A percentile compares a stretch with the other conserved stretches of the same genome.
Evolutionary conservation across 2,329 filamentous ascomycete species (phyloP).

Genomic region (Pleoardoris graminearum): DNA sequence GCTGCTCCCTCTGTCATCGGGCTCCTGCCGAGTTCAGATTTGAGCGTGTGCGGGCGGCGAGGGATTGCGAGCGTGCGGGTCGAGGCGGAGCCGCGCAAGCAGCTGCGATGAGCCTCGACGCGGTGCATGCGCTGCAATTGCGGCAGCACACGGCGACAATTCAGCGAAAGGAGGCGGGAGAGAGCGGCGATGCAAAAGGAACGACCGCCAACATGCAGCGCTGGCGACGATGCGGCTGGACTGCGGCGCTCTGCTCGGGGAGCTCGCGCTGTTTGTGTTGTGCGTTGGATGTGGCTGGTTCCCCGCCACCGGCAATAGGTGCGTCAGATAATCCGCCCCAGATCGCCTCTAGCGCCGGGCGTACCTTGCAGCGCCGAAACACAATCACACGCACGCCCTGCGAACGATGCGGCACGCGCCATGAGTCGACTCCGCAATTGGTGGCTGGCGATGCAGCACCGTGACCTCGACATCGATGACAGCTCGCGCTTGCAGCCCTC

Average conservation of each 20-base stretch:
- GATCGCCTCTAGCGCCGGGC: conserved; percentile 5
- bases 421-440: neutral
- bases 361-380: conserved; percentile 8
- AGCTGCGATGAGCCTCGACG: conserved; percentile 9
- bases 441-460: neutral
- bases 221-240: neutral
- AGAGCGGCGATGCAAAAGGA: conserved; percentile 21
- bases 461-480: neutral
- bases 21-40: neutral
- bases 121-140: conserved; percentile 30
- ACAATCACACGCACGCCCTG: neutral
- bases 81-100: conserved; percentile 3
- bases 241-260: neutral
- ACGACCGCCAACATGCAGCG: conserved; percentile 13
- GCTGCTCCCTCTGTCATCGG: neutral
- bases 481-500: neutral
- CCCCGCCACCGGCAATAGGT: neutral
- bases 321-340: conserved; percentile 4
- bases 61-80: too few species aligned
- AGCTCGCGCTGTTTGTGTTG: conserved; percentile 7
- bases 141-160: conserved; percentile 1
- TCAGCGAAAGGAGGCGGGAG: neutral
- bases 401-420: neutral
- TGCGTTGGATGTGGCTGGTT: conserved; percentile 1
- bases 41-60: neutral